Evolutionary conservation across 2,329 filamentous ascomycete genomes (phyloP), one percentile per base, ranked within the genome.

Genomic region (Mycosphaerella sp.): DNA sequence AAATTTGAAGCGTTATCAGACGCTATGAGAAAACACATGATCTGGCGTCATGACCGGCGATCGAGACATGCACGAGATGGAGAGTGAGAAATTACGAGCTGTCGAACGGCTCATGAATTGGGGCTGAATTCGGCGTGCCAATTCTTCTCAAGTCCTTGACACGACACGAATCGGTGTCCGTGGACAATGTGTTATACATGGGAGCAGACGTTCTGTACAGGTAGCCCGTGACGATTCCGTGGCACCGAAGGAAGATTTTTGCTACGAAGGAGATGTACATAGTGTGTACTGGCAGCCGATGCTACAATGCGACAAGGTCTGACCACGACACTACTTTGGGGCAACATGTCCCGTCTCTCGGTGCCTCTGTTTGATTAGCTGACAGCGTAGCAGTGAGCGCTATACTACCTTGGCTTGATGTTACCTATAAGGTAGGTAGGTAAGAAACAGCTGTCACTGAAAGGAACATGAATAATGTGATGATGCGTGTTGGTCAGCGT

Each of bases 1-100:
- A 57, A 34, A 41, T 54, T 40, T 34, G 25, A 35, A 49, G 54
- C 58, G 52, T 59, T 55, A 50, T 56, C 44, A 60, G 53, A 59
- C 54, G 58, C 56, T 55, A 59, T 44, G 57, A 60, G 21, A 50
- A 52, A 56, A 47, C 52, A 56, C 53, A 57, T 53, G 54, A 40
- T 28, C 48, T 37, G 54, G 48, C 46, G 42, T 42, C 10, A 56
- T 40, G 7, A 18, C 28, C 35, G 32, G 18, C 30, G 44, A 46
- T 30, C 16, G 27, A 36, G 16, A 37, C 10, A 28, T 40, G 39
- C 17, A 21, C 39, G 25, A 8, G 39, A 41, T 6, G 18, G 39
- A 12, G 13, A n/a, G n/a, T n/a, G n/a, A n/a, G n/a, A n/a, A n/a
- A 41, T 41, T 5, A 9, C 39, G 39, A 34, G 30, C 18, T 13